A percentile compares a stretch with the other conserved stretches of the same genome.
Conservation (phyloP, 768 basidiomycete species). For the Kondoa malvinella region DNA sequence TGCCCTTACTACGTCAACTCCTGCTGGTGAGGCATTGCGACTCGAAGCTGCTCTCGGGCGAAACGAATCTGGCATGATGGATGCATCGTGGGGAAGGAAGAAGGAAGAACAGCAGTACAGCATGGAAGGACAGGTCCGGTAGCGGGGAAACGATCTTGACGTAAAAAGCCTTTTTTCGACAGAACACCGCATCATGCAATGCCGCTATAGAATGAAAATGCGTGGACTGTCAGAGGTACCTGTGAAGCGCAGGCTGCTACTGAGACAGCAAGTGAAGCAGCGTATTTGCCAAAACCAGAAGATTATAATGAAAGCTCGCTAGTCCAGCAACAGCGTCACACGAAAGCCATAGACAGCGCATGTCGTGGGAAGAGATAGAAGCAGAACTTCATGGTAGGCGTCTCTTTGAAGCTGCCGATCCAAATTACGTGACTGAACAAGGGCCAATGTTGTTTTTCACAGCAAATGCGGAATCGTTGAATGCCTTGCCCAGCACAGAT, state of each 20-base stretch:
- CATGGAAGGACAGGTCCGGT: background rate
- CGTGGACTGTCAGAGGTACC: no score
- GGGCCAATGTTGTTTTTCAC: background rate
- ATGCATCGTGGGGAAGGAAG: background rate
- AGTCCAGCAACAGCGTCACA: background rate
- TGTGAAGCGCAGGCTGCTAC: no score
- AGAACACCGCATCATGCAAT: no score
- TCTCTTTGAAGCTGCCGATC: no score
- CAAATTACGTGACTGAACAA: background rate
- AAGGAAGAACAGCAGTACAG: background rate
- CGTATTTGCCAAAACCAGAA: background rate
- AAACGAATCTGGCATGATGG: background rate
- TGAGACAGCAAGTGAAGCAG: no score
- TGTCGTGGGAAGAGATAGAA: background rate
- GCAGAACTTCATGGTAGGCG: background rate
- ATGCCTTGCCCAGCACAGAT: background rate
- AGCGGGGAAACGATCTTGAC: background rate
- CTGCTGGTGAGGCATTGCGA: background rate
- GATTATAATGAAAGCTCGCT: background rate
- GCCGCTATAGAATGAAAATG: no score
- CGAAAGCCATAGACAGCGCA: background rate
- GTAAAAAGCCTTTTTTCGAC: no score
- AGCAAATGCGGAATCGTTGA: background rate
- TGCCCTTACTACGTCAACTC: background rate
- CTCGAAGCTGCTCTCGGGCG: background rate